Conservation (phyloP, 2,329 filamentous ascomycete species). For the Didymella exigua region DNA sequence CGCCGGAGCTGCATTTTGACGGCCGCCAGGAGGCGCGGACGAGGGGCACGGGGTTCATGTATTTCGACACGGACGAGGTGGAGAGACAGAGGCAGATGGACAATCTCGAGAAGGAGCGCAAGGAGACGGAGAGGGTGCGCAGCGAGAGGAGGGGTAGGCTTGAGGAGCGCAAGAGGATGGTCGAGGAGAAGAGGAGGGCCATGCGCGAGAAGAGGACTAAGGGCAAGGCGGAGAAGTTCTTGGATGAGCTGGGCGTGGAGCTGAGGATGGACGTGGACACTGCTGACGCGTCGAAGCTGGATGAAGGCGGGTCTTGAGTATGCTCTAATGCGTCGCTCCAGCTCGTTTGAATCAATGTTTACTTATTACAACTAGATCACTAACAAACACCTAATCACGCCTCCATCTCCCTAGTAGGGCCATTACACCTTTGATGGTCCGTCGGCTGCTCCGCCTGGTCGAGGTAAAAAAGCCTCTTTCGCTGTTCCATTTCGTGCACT, state of each 20-base stretch:
- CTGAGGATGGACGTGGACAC: conserved; percentile 15
- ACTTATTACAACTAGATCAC: too few species aligned
- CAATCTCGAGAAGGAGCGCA: conserved; percentile 68
- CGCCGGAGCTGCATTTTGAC: conserved; percentile 83
- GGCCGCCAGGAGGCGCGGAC: conserved; percentile 80
- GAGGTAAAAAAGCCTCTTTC: too few species aligned
- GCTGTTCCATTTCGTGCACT: too few species aligned
- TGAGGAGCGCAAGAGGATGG: conserved; percentile 68
- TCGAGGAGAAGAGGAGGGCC: conserved; percentile 62
- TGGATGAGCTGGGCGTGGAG: conserved; percentile 59
- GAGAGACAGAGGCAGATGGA: conserved; percentile 75
- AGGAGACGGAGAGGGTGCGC: conserved; percentile 70
- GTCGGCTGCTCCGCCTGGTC: too few species aligned
- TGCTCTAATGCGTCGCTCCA: too few species aligned
- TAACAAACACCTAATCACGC: too few species aligned
- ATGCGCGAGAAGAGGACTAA: conserved; percentile 65
- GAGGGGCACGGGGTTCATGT: conserved; percentile 90
- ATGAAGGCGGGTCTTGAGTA: too few species aligned
- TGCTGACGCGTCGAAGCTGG: too few species aligned
- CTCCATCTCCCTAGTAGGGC: too few species aligned
- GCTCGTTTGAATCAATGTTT: too few species aligned
- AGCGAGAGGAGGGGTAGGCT: conserved; percentile 54
- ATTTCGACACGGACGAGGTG: conserved; percentile 79
- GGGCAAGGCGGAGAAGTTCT: conserved; percentile 74
- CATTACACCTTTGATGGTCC: too few species aligned